Evolutionary conservation across 2,329 filamentous ascomycete genomes (phyloP).

Genomic region (Phaeophleospora eucalypticola): DNA sequence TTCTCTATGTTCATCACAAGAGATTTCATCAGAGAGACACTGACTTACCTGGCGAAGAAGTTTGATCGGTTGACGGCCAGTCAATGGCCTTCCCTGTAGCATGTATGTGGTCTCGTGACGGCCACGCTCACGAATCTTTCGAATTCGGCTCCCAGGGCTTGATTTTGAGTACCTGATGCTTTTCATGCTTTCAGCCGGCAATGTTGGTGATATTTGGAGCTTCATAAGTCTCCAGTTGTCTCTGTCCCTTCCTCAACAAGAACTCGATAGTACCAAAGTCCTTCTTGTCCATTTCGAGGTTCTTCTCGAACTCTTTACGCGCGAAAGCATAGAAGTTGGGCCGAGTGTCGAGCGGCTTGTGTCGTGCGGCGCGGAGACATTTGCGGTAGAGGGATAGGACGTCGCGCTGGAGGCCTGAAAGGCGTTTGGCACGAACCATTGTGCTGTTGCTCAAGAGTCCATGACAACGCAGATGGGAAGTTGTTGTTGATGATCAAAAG

Average conservation of each 20-base stretch:
- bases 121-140: no score
- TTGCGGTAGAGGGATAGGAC: slow-evolving; percentile 81
- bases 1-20: slow-evolving; percentile 43
- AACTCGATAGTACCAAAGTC: slow-evolving; percentile 86
- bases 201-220: slow-evolving; percentile 77
- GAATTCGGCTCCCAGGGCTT: no score
- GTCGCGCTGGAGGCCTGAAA: slow-evolving; percentile 87
- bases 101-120: no score
- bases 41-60: no score
- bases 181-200: slow-evolving; percentile 18
- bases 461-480: neutral
- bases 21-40: neutral
- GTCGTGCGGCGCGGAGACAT: slow-evolving; percentile 75
- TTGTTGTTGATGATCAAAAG: no score
- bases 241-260: slow-evolving; percentile 71
- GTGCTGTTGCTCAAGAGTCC: neutral
- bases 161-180: no score
- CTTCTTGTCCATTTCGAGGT: slow-evolving; percentile 67
- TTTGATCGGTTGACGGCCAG: no score
- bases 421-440: slow-evolving; percentile 39
- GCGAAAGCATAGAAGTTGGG: slow-evolving; percentile 33
- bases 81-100: no score
- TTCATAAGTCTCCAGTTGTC: slow-evolving; percentile 79
- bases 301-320: slow-evolving; percentile 67
- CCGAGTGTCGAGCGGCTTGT: slow-evolving; percentile 59